phyloP scores from a whole-genome alignment of 78 protist species.

The Dictyostelium brefeldianum region DNA sequence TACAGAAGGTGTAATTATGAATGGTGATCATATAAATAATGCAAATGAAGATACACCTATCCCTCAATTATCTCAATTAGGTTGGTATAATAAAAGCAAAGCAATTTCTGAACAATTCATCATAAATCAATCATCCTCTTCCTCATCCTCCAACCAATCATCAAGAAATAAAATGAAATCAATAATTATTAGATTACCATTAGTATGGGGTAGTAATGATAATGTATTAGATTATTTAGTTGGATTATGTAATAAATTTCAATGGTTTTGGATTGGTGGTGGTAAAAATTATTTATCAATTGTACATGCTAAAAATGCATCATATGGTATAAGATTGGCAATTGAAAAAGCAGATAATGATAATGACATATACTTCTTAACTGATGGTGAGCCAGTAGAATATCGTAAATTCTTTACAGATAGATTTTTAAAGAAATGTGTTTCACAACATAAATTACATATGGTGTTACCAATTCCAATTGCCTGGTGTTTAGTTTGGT shows the following conservation, averaged over 20 bases:
- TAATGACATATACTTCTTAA: slow-evolving; percentile 23
- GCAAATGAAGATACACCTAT: slow-evolving; percentile 25
- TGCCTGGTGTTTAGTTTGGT: slow-evolving; percentile 26
- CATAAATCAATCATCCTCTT: not conserved
- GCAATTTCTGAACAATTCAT: slow-evolving; percentile 33
- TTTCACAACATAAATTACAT: slow-evolving; percentile 14
- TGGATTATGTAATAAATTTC: slow-evolving; percentile 6
- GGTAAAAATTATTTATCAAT: slow-evolving; percentile 48
- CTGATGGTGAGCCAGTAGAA: slow-evolving; percentile 53
- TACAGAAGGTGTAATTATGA: slow-evolving; percentile 65
- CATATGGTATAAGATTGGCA: slow-evolving; percentile 29
- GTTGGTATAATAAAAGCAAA: slow-evolving; percentile 60
- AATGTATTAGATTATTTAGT: slow-evolving; percentile 31
- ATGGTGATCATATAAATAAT: slow-evolving; percentile 41
- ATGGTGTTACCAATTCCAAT: slow-evolving; percentile 50
- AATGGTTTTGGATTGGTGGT: slow-evolving; percentile 79
- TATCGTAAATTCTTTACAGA: slow-evolving; percentile 50
- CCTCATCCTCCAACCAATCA: too few species aligned
- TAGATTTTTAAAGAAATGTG: slow-evolving; percentile 30
- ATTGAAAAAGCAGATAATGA: slow-evolving; percentile 29
- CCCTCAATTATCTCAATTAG: slow-evolving; percentile 15
- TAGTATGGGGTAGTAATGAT: slow-evolving; percentile 60
- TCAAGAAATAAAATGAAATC: slow-evolving; percentile 8
- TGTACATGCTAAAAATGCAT: slow-evolving; percentile 52
- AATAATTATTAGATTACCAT: slow-evolving; percentile 38